Conservation (phyloP, 257 asterid genomes). For the Solanum virginianum region DNA sequence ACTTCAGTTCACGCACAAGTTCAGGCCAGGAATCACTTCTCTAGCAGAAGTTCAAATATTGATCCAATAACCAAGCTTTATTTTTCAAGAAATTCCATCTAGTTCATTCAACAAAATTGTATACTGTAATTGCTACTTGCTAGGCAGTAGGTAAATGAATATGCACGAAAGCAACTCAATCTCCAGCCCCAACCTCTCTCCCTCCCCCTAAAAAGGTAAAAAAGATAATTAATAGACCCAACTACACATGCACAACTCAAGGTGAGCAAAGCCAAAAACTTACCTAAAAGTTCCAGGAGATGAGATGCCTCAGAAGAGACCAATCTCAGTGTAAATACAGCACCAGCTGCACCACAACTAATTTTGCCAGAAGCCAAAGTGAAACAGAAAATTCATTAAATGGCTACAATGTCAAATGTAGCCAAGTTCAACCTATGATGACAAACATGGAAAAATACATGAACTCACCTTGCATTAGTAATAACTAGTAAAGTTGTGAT, state of each 20-base stretch:
- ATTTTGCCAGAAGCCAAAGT: not conserved
- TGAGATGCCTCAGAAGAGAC: not conserved
- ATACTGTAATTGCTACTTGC: not conserved
- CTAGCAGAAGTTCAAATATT: not conserved
- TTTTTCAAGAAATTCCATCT: not conserved
- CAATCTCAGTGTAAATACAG: not conserved
- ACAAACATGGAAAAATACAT: not conserved
- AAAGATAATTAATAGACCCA: not conserved
- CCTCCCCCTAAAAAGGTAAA: not conserved
- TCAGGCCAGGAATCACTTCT: not conserved
- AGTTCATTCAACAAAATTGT: not conserved
- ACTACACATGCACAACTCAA: not conserved
- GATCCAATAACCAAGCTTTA: not conserved
- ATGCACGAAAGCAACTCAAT: not conserved
- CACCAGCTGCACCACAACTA: not conserved
- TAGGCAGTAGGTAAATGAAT: not conserved
- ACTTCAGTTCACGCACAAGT: not conserved
- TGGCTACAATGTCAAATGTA: not conserved
- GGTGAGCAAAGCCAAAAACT: not conserved
- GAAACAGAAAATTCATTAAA: not conserved
- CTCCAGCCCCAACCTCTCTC: not conserved
- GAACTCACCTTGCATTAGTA: not conserved
- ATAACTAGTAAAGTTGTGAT: too few species aligned
- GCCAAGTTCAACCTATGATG: not conserved
- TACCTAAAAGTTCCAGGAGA: not conserved